Evolutionary conservation across 257 asterid species (phyloP), one percentile per base, ranked within the genome.

Genomic region (Handroanthus guayacan): DNA sequence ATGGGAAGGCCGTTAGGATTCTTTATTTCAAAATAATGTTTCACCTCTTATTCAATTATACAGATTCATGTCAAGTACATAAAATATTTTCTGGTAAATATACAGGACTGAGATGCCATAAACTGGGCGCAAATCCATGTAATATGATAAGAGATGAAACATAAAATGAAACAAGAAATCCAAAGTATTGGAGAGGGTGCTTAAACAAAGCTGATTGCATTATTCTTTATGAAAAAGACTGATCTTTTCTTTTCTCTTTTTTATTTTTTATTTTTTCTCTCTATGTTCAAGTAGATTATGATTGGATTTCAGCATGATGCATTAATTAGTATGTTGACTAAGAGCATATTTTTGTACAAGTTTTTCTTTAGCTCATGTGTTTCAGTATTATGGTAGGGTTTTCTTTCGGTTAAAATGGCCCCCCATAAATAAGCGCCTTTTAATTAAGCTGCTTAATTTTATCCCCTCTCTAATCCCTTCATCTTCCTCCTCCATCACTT

Each of bases 271-370:
- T 10, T 39, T 25, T 74, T 74, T 75, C 45, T 41, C 17, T 14
- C 77, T 20, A 50, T 41, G 77, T 86, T 82, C 87, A 81, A 82
- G 78, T 70, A 52, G 75, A 78, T 56, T 61, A 84, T 86, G 61
- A 84, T 82, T 77, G 44, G 78, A 60, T 76, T 41, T 65, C 69
- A 70, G 41, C 38, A 80, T 73, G 65, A 80, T 82, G 67, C 79
- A 82, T 81, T 82, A 36, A 87, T 76, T 64, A 47, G n/a, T 44
- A 74, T 51, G 85, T 79, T 84, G 89, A 84, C 89, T 82, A 84
- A 8, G 39, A 73, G 54, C 87, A 83, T 79, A 73, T 41, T 64
- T 25, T 20, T 48, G 44, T 79, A 9, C 61, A 72, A 50, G 5
- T 45, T 63, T 74, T 79, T 77, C 66, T 75, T 69, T 44, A 54